Conservation (phyloP, 768 basidiomycete species). For the Serpula lacrymans region DNA sequence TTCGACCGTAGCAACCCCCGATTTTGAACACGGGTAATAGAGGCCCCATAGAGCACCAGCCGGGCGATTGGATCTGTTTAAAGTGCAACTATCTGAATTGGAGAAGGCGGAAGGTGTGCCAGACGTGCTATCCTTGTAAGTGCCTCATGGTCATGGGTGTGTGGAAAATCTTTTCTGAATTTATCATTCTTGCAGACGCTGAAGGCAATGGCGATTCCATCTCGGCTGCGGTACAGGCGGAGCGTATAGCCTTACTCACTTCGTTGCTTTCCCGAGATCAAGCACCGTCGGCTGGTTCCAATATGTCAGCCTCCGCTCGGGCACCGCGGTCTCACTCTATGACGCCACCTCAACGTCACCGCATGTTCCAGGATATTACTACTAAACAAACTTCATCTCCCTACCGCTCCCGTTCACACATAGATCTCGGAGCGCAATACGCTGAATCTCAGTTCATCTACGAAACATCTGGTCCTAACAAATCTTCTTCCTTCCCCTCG, state of each 20-base stretch:
- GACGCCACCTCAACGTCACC: slow-evolving; percentile 44
- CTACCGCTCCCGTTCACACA: slow-evolving; percentile 52
- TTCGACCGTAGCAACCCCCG: slow-evolving; percentile 62
- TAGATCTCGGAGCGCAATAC: slow-evolving; percentile 45
- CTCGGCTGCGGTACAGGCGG: slow-evolving; percentile 79
- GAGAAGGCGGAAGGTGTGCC: slow-evolving; percentile 84
- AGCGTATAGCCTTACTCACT: slow-evolving; percentile 77
- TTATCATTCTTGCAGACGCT: slow-evolving; percentile 49
- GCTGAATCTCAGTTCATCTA: slow-evolving; percentile 56
- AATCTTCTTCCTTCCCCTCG: slow-evolving; percentile 35
- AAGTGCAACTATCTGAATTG: slow-evolving; percentile 89
- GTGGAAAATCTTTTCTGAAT: slow-evolving; percentile 5
- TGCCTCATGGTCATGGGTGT: slow-evolving; percentile 17
- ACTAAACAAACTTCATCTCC: slow-evolving; percentile 30
- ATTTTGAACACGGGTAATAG: slow-evolving; percentile 88
- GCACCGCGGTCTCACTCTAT: slow-evolving; percentile 40
- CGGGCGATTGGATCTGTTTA: slow-evolving; percentile 78
- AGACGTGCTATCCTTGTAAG: slow-evolving; percentile 83
- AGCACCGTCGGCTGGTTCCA: slow-evolving; percentile 19
- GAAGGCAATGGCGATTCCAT: slow-evolving; percentile 89
- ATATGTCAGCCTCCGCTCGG: slow-evolving; percentile 13
- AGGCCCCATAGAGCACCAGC: slow-evolving; percentile 84
- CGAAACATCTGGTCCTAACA: slow-evolving; percentile 53
- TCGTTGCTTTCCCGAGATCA: slow-evolving; percentile 66
- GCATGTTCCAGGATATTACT: slow-evolving; percentile 34